Evolutionary conservation across 2,329 filamentous ascomycete genomes (phyloP).

Genomic region (Fusarium annulatum): DNA sequence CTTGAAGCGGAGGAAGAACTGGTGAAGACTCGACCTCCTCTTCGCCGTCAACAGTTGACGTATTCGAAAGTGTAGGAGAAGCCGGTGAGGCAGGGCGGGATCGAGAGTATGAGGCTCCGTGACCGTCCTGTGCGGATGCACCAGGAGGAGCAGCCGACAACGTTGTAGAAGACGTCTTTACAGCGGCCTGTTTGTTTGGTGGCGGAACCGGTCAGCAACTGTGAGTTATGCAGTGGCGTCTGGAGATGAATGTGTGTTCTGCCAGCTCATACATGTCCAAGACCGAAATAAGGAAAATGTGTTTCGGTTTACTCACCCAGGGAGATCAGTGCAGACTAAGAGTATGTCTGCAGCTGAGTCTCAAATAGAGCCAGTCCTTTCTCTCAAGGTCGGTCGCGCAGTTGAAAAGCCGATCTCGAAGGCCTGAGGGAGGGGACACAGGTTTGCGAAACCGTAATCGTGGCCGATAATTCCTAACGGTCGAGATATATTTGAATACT

Average conservation of each 20-base stretch:
- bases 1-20: conserved; percentile 67
- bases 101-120: conserved; percentile 52
- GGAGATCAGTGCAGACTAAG: conserved; percentile 73
- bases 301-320: conserved; percentile 54
- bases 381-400: conserved; percentile 43
- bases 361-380: conserved; percentile 51
- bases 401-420: conserved; percentile 42
- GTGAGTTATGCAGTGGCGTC: conserved; percentile 40
- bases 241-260: conserved; percentile 38
- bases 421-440: conserved; percentile 30
- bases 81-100: conserved; percentile 52
- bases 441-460: conserved; percentile 33
- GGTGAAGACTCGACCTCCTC: conserved; percentile 67
- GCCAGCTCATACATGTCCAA: conserved; percentile 31
- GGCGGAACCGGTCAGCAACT: conserved; percentile 40
- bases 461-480: conserved; percentile 28
- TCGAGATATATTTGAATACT: conserved; percentile 35
- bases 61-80: conserved; percentile 70
- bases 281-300: conserved; percentile 16
- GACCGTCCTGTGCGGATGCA: conserved; percentile 71
- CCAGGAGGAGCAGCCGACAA: conserved; percentile 64
- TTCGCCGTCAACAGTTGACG: conserved; percentile 70
- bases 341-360: conserved; percentile 67
- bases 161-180: conserved; percentile 68
- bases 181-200: conserved; percentile 49